phyloP scores from a whole-genome alignment of 768 basidiomycete genomes.

The Pleurotus sapidus region DNA sequence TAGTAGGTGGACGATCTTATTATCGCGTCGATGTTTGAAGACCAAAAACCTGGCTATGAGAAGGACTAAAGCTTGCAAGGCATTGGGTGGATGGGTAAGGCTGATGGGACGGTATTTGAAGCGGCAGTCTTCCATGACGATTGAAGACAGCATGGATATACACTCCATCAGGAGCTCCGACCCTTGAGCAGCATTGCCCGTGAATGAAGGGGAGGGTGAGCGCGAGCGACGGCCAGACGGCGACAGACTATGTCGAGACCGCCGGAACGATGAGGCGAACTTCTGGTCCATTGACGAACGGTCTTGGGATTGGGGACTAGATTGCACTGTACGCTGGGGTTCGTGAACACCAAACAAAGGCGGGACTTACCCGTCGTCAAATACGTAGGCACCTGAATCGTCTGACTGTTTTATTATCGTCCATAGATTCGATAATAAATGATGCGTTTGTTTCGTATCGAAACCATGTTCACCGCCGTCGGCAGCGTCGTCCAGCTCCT shows the following conservation, averaged over 20 bases:
- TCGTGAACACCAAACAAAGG: not conserved
- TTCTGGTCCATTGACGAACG: conserved; percentile 18
- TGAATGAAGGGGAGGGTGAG: conserved; percentile 44
- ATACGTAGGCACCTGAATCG: conserved; percentile 59
- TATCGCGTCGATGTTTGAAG: conserved; percentile 48
- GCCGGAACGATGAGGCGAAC: conserved; percentile 41
- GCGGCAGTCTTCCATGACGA: conserved; percentile 72
- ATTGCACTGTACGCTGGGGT: not conserved
- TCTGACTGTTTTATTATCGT: conserved; percentile 22
- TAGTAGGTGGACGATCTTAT: conserved; percentile 53
- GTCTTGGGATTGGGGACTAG: conserved; percentile 11
- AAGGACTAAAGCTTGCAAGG: conserved; percentile 68
- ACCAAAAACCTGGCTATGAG: conserved; percentile 72
- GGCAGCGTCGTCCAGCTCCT: conserved; percentile 35
- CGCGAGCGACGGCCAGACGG: conserved; percentile 42
- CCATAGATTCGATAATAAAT: not conserved
- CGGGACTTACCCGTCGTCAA: conserved; percentile 46
- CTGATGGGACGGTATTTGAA: conserved; percentile 57
- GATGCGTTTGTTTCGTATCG: conserved; percentile 1
- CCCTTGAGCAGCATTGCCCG: conserved; percentile 26
- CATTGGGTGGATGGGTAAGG: conserved; percentile 67
- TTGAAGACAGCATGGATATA: conserved; percentile 56
- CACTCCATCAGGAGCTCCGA: conserved; percentile 59
- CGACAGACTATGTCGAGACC: conserved; percentile 40
- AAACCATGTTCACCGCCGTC: conserved; percentile 40